Evolutionary conservation across 805 yeast genomes (phyloP).

Genomic region (Suhomyces prunicola): DNA sequence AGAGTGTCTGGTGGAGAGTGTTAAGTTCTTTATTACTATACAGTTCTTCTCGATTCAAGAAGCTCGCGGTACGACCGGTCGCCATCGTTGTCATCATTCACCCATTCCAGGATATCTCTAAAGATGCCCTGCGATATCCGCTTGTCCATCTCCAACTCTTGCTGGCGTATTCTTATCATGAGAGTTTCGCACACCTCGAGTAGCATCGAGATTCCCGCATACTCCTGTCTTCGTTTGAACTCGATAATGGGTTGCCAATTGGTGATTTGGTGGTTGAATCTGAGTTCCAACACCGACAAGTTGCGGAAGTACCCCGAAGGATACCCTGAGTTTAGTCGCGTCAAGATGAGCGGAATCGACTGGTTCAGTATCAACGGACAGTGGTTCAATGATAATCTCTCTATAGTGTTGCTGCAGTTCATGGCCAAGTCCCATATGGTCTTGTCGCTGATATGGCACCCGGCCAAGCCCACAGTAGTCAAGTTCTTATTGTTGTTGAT

Average conservation of each 20-base stretch:
- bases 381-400: slow-evolving; percentile 71
- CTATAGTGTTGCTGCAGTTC: slow-evolving; percentile 45
- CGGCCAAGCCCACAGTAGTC: slow-evolving; percentile 82
- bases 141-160: slow-evolving; percentile 57
- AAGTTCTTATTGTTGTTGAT: slow-evolving; percentile 51
- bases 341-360: slow-evolving; percentile 50
- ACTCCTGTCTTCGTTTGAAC: slow-evolving; percentile 55
- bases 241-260: slow-evolving; percentile 63
- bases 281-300: slow-evolving; percentile 72
- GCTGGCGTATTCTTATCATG: slow-evolving; percentile 55
- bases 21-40: background rate
- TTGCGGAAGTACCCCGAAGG: slow-evolving; percentile 38
- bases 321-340: slow-evolving; percentile 34
- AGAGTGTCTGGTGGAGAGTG: too few species aligned
- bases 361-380: slow-evolving; percentile 60
- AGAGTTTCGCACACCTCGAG: slow-evolving; percentile 78
- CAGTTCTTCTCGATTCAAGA: slow-evolving; percentile 4
- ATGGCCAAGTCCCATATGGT: slow-evolving; percentile 78
- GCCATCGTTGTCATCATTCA: slow-evolving; percentile 47
- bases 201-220: slow-evolving; percentile 48
- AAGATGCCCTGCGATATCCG: slow-evolving; percentile 55
- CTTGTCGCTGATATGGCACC: slow-evolving; percentile 75
- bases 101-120: slow-evolving; percentile 64
- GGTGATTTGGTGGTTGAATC: slow-evolving; percentile 56
- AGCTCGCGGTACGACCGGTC: slow-evolving; percentile 19